Percentiles rank a stretch among this genome's conserved stretches.
Evolutionary conservation across 73 alveolate genomes (phyloP).

Genomic region (Tetrahymena elliotti): DNA sequence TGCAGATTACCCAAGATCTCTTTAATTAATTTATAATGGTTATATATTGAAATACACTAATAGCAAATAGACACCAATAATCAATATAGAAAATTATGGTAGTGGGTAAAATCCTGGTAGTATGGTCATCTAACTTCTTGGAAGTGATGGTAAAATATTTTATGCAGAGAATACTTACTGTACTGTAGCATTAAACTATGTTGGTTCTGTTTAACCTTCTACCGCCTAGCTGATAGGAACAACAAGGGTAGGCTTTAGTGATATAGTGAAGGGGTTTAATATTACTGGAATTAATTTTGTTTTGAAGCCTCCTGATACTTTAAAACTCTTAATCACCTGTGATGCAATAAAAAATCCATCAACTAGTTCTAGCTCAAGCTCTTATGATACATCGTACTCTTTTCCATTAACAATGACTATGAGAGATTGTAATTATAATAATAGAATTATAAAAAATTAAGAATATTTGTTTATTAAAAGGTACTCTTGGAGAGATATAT

Average conservation of each 20-base stretch:
- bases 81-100: constrained; percentile 9
- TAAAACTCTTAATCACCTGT: neutral
- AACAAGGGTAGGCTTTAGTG: neutral
- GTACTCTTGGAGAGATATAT: neutral
- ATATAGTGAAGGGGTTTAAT: neutral
- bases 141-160: neutral
- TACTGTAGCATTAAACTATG: neutral
- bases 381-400: neutral
- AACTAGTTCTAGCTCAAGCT: neutral
- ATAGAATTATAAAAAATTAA: neutral
- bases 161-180: constrained; percentile 5
- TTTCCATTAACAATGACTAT: neutral
- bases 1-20: constrained; percentile 33
- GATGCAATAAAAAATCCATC: neutral
- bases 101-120: neutral
- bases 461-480: neutral
- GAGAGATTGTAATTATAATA: neutral
- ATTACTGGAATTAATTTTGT: neutral
- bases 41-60: neutral
- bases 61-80: neutral
- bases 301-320: neutral
- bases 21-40: neutral
- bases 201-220: neutral
- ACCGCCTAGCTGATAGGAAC: neutral
- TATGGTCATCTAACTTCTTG: neutral